Conservation (phyloP, 306 rosid genomes). For the Cucumis sativus region Cucumber_9930_V3 NC_026660.2:26038001-26038500, state of each 20-base stretch:
- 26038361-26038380: background rate
- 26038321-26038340: constrained; percentile 93
- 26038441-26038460: background rate
- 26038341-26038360: background rate
- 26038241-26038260: constrained; percentile 40
- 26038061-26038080: constrained; percentile 33
- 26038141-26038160: background rate
- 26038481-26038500: background rate
- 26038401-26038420: background rate
- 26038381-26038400: background rate
- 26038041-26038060: constrained; percentile 87
- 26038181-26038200: background rate
- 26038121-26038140: constrained; percentile 47
- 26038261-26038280: constrained; percentile 62
- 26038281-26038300: constrained; percentile 87
- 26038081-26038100: constrained; percentile 60
- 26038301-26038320: constrained; percentile 54
- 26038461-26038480: background rate
- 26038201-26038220: constrained; percentile 6
- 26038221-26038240: constrained; percentile 80
- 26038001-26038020: constrained; percentile 30
- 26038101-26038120: constrained; percentile 87
- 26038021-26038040: constrained; percentile 36
- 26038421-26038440: background rate
- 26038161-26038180: background rate